phyloP scores from a whole-genome alignment of 2,329 filamentous ascomycete species.

The Ceratocystis ficicola region DNA sequence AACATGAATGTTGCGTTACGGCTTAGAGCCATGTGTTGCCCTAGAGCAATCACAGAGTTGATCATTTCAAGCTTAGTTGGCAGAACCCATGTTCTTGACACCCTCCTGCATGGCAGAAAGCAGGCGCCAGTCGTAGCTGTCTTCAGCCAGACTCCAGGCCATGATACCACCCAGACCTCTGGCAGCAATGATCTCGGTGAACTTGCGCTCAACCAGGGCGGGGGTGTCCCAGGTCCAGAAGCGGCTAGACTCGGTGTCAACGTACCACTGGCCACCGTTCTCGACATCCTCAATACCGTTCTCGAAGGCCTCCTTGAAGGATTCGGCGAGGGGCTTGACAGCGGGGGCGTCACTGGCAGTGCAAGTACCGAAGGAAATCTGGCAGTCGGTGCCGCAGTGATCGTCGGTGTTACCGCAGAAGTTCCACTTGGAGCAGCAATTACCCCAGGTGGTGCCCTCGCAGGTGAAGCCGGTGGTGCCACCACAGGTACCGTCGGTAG shows the following conservation, averaged over 20 bases:
- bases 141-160: slow-evolving; percentile 63
- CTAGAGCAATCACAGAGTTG: not conserved
- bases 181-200: slow-evolving; percentile 44
- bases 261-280: slow-evolving; percentile 56
- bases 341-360: not conserved
- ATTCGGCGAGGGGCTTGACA: slow-evolving; percentile 26
- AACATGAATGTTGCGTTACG: not conserved
- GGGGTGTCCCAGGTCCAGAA: slow-evolving; percentile 68
- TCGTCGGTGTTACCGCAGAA: slow-evolving; percentile 8
- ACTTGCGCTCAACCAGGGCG: slow-evolving; percentile 48
- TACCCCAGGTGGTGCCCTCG: slow-evolving; percentile 45
- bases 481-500: not conserved
- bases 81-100: not conserved
- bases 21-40: not conserved
- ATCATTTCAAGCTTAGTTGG: not conserved
- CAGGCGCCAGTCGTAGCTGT: slow-evolving; percentile 28
- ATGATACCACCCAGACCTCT: slow-evolving; percentile 56
- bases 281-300: slow-evolving; percentile 44
- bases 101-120: not conserved
- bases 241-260: slow-evolving; percentile 43
- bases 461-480: slow-evolving; percentile 25
- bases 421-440: slow-evolving; percentile 39
- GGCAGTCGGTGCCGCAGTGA: not conserved
- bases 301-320: slow-evolving; percentile 44
- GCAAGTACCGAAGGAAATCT: not conserved